Conservation (phyloP, 768 basidiomycete genomes). For the Tephrocybe rancida region DNA sequence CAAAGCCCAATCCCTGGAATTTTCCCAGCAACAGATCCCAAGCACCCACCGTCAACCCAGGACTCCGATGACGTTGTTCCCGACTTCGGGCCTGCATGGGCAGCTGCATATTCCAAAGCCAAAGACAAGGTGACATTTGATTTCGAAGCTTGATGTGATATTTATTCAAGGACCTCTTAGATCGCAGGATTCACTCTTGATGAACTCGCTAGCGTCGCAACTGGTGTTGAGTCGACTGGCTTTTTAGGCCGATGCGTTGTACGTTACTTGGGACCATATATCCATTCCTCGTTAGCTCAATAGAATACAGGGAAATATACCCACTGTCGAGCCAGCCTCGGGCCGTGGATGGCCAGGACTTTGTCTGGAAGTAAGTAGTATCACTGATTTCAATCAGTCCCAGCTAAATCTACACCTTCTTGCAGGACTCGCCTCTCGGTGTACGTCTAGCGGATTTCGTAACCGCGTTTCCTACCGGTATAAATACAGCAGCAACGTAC, state of each 20-base stretch:
- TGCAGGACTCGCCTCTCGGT: constrained; percentile 53
- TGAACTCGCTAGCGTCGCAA: constrained; percentile 49
- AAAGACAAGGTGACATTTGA: constrained; percentile 30
- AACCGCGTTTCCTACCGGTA: constrained; percentile 65
- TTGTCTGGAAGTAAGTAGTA: constrained; percentile 45
- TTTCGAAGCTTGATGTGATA: too few species aligned
- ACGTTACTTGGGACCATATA: background rate
- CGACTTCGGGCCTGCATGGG: constrained; percentile 36
- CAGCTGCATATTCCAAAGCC: constrained; percentile 45
- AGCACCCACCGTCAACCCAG: constrained; percentile 43
- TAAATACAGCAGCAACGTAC: constrained; percentile 68
- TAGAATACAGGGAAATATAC: constrained; percentile 40
- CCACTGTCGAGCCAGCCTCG: constrained; percentile 28
- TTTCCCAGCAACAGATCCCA: constrained; percentile 46
- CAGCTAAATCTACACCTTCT: background rate
- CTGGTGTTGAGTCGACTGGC: constrained; percentile 44
- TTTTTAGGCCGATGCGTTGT: constrained; percentile 49
- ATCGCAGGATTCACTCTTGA: constrained; percentile 40
- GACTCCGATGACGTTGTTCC: constrained; percentile 16
- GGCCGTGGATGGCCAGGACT: constrained; percentile 46
- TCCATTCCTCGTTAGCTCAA: background rate
- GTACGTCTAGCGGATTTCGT: constrained; percentile 61
- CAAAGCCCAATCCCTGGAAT: constrained; percentile 44
- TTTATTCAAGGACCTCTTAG: constrained; percentile 17
- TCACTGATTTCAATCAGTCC: background rate